Evolutionary conservation across 2,329 filamentous ascomycete genomes (phyloP), one percentile per base, ranked within the genome.

Genomic region (Venturia pyrina): DNA sequence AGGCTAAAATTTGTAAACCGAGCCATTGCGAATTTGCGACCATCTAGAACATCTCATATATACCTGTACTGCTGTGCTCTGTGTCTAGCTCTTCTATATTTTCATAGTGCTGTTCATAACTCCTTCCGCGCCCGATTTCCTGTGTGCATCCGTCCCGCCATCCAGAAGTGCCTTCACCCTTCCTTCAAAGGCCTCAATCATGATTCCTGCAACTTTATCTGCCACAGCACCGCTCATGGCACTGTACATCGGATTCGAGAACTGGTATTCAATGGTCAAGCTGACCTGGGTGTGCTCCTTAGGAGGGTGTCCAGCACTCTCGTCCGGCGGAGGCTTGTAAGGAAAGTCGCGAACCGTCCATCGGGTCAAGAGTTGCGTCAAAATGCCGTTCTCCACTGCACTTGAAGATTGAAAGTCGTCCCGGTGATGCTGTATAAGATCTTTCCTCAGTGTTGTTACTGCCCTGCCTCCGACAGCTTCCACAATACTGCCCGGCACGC

Each of bases 131-230:
- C 60, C 60, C 15, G 28, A 44, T 17, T 46, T 62, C n/a, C 34
- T 28, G 6, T 62, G 21, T 8, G 40, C 46, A 19, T 37, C 62
- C 13, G 19, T 53, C 8, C 46, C 46, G n/a, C 46, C 62, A 53
- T 40, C 62, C n/a, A 65, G 21, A 7, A 65, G 40, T 15, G 63
- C 37, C 32, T 21, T 48, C 24, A 95, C 92, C 72, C 90, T 83
- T 76, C 85, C 85, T 79, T 97, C 93, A 79, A 99, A 99, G 0
- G 95, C 93, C 75, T 90, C 87, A 69, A 98, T 89, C 92, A 99
- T 96, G 69, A 89, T 82, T 4, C 86, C 87, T 1, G 91, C 93
- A 69, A 97, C 87, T 77, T 90, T 91, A 41, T 91, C 89, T 69
- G 91, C 91, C 32, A 95, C 87, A 43, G 90, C 88, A 46, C 87